Conservation (phyloP, 495 filamentous ascomycete species). For the Daldinia bambusicola region DNA sequence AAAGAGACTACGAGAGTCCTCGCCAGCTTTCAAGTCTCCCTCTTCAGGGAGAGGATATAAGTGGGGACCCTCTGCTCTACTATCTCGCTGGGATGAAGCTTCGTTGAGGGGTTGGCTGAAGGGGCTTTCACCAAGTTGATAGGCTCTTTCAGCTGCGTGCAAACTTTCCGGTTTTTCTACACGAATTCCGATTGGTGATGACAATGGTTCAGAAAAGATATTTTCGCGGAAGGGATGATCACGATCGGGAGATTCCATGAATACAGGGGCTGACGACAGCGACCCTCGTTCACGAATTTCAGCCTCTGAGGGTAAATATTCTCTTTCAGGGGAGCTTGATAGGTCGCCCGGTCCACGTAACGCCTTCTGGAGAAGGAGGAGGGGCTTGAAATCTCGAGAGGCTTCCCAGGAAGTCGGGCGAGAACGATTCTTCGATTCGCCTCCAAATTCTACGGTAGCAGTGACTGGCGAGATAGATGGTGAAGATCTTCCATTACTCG, state of each 20-base stretch:
- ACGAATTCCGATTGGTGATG: not conserved
- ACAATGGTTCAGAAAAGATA: not conserved
- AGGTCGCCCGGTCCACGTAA: slow-evolving; percentile 30
- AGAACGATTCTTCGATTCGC: slow-evolving; percentile 46
- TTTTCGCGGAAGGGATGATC: slow-evolving; percentile 13
- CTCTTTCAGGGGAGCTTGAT: slow-evolving; percentile 38
- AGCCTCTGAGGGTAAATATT: slow-evolving; percentile 14
- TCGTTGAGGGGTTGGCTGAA: not conserved
- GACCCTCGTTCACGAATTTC: slow-evolving; percentile 21
- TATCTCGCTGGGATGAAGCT: slow-evolving; percentile 8
- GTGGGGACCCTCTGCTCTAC: slow-evolving; percentile 19
- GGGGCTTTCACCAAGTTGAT: not conserved
- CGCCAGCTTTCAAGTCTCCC: not conserved
- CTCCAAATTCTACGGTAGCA: slow-evolving; percentile 41
- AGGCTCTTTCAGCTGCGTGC: not conserved
- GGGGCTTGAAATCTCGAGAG: slow-evolving; percentile 59
- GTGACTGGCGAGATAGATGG: slow-evolving; percentile 53
- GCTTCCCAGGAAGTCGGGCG: slow-evolving; percentile 64
- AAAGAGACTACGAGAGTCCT: not conserved
- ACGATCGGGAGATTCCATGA: slow-evolving; percentile 16
- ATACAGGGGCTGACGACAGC: slow-evolving; percentile 5
- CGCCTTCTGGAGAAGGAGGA: slow-evolving; percentile 59
- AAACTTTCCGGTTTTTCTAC: not conserved
- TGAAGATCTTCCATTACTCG: slow-evolving; percentile 50
- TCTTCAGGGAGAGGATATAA: slow-evolving; percentile 22